phyloP scores from a whole-genome alignment of 768 basidiomycete genomes.

The Auriscalpium orientale region DNA sequence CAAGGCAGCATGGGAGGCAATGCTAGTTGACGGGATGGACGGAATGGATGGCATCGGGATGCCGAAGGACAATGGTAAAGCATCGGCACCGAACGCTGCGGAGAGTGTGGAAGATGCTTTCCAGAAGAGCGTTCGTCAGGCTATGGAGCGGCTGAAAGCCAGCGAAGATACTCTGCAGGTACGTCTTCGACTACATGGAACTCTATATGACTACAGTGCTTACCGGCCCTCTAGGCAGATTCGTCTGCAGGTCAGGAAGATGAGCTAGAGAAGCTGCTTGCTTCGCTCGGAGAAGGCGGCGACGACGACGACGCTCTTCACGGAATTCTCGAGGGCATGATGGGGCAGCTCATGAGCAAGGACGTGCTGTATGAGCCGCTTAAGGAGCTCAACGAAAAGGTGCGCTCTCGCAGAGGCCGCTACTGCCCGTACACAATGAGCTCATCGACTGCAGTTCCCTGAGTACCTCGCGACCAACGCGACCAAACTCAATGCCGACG shows the following conservation, averaged over 20 bases:
- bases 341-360: slow-evolving; percentile 74
- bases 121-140: slow-evolving; percentile 60
- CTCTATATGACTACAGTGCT: neutral
- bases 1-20: slow-evolving; percentile 62
- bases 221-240: slow-evolving; percentile 14
- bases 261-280: slow-evolving; percentile 45
- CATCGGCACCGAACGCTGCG: slow-evolving; percentile 5
- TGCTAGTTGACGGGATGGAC: slow-evolving; percentile 59
- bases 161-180: slow-evolving; percentile 53
- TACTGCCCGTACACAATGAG: neutral
- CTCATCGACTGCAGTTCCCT: slow-evolving; percentile 52
- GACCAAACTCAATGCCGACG: slow-evolving; percentile 43
- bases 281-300: slow-evolving; percentile 34
- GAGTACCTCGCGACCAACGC: slow-evolving; percentile 56
- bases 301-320: slow-evolving; percentile 45
- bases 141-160: slow-evolving; percentile 68
- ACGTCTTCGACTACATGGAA: slow-evolving; percentile 3
- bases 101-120: slow-evolving; percentile 36
- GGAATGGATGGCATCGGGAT: slow-evolving; percentile 15
- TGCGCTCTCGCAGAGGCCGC: slow-evolving; percentile 21
- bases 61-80: slow-evolving; percentile 12
- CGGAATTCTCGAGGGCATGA: slow-evolving; percentile 70
- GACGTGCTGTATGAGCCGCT: slow-evolving; percentile 82
- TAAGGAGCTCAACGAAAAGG: slow-evolving; percentile 70
- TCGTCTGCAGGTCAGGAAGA: slow-evolving; percentile 26